Conservation (phyloP, 306 rosid species). For the Casuarina glauca region DNA sequence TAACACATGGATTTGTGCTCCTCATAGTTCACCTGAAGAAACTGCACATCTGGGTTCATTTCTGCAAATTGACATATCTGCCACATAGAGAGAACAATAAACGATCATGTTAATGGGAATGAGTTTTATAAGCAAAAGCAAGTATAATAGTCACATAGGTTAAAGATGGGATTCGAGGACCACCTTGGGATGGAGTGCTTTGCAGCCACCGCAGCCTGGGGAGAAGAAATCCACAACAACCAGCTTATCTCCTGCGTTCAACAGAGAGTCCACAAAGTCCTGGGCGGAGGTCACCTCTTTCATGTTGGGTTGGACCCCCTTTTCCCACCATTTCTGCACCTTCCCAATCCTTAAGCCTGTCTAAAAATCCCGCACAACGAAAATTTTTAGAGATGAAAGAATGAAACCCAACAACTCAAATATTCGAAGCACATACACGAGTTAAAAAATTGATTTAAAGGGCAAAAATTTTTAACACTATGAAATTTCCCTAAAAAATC, state of each 20-base stretch:
- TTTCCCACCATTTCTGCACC: conserved; percentile 88
- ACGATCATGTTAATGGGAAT: conserved; percentile 19
- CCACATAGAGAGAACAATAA: conserved; percentile 13
- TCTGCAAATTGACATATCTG: conserved; percentile 88
- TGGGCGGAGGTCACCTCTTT: conserved; percentile 68
- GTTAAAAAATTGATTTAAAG: too few relatives aligned
- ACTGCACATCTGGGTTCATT: conserved; percentile 76
- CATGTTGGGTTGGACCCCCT: conserved; percentile 77
- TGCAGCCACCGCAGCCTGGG: conserved; percentile 98
- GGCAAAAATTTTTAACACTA: neutral
- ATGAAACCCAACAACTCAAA: neutral
- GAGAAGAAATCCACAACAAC: conserved; percentile 85
- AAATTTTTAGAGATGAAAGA: too few relatives aligned
- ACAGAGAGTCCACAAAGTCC: conserved; percentile 75
- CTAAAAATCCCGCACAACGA: conserved; percentile 32
- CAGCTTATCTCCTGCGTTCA: conserved; percentile 73
- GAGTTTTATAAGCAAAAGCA: neutral
- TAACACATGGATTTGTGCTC: conserved; percentile 83
- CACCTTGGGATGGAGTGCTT: conserved; percentile 93
- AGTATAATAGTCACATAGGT: neutral
- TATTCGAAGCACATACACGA: neutral
- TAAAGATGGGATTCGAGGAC: neutral
- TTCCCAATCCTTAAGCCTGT: conserved; percentile 53
- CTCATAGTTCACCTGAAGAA: conserved; percentile 81
- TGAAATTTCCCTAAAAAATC: neutral